Percentiles rank a stretch among this genome's conserved stretches.
Conservation (phyloP, 1,139 yeast species). For the Suhomyces bolitotheri region DNA sequence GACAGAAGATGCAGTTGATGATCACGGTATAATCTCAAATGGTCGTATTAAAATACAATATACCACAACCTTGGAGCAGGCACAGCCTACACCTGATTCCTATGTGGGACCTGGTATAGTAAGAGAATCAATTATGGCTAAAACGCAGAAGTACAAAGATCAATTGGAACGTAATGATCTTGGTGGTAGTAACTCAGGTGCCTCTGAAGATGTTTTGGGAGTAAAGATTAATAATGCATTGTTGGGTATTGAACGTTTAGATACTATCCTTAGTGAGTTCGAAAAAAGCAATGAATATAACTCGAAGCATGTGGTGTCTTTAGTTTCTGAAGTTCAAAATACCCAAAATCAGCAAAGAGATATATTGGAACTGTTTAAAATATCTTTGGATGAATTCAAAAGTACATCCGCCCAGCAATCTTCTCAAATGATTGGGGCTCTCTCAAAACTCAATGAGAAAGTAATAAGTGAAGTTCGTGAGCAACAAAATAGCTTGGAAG, state of each 20-base stretch:
- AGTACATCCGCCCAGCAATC: slow-evolving; percentile 33
- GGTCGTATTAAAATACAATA: slow-evolving; percentile 37
- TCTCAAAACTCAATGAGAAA: slow-evolving; percentile 37
- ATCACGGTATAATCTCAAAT: slow-evolving; percentile 53
- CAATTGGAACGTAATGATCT: slow-evolving; percentile 14
- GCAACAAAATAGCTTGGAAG: slow-evolving; percentile 40
- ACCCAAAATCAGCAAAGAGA: slow-evolving; percentile 21
- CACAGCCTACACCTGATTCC: slow-evolving; percentile 3
- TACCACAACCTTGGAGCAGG: slow-evolving; percentile 22
- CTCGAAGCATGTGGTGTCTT: slow-evolving; percentile 12
- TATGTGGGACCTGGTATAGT: slow-evolving; percentile 22
- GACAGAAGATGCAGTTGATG: slow-evolving; percentile 57
- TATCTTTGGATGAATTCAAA: slow-evolving; percentile 28
- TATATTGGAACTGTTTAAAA: slow-evolving; percentile 19
- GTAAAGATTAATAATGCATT: not conserved
- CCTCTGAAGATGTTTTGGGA: slow-evolving; percentile 1
- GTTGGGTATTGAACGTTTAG: slow-evolving; percentile 7
- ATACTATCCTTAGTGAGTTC: slow-evolving; percentile 3
- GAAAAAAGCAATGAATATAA: slow-evolving; percentile 13
- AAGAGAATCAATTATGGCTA: slow-evolving; percentile 44
- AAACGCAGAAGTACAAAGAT: slow-evolving; percentile 29
- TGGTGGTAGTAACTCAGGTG: not conserved
- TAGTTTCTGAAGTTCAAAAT: slow-evolving; percentile 21
- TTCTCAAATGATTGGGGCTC: slow-evolving; percentile 35
- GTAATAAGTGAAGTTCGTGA: slow-evolving; percentile 48